Evolutionary conservation across 306 rosid species (phyloP).

Genomic region (Fragaria ananassa): DNA sequence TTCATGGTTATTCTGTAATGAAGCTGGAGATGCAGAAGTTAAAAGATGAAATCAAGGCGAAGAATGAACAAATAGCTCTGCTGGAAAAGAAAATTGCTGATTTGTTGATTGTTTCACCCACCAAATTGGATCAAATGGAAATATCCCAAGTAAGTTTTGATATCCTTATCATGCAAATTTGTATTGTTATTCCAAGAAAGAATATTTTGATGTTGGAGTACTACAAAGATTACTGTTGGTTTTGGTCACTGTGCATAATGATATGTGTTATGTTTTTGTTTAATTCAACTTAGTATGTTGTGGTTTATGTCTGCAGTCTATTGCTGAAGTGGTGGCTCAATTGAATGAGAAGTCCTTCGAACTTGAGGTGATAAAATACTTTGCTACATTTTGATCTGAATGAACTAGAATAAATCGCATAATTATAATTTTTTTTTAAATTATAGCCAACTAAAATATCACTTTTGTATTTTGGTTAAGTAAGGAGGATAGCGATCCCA

Average conservation of each 20-base stretch:
- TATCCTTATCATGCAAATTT: constrained; percentile 9
- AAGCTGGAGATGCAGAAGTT: constrained; percentile 67
- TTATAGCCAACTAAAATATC: not conserved
- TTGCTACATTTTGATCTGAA: constrained; percentile 25
- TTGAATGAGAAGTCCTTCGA: constrained; percentile 93
- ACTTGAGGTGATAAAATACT: constrained; percentile 68
- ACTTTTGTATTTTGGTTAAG: not conserved
- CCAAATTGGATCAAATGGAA: constrained; percentile 52
- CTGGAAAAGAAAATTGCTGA: constrained; percentile 77
- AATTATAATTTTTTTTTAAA: not conserved
- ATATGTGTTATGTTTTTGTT: constrained; percentile 21
- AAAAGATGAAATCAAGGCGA: constrained; percentile 69
- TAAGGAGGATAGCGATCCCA: not conserved
- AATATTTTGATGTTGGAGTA: not conserved
- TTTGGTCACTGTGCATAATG: not conserved
- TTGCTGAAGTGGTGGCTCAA: constrained; percentile 69
- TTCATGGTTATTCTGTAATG: constrained; percentile 22
- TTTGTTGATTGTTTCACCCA: constrained; percentile 46
- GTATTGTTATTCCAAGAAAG: not conserved
- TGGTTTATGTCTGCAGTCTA: constrained; percentile 56
- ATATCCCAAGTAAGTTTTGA: constrained; percentile 57
- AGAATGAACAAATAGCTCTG: constrained; percentile 73
- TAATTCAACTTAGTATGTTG: constrained; percentile 25
- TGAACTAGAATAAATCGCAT: constrained; percentile 1
- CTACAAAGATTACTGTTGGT: not conserved